Percentiles rank a stretch among this genome's conserved stretches.
Conservation (phyloP, 345 rosid species). For the Sisymbrium irio region DNA sequence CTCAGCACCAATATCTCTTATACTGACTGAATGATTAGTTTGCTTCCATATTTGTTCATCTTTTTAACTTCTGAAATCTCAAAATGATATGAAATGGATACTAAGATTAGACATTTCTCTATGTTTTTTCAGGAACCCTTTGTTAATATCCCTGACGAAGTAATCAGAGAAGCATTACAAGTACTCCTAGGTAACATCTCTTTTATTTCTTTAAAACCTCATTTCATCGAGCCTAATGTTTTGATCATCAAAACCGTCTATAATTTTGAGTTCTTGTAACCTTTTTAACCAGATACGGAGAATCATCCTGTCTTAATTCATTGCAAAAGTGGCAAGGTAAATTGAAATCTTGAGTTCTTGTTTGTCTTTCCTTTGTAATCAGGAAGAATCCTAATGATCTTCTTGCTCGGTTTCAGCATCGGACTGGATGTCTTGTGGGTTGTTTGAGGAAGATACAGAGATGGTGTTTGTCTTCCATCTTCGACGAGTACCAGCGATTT, state of each 20-base stretch:
- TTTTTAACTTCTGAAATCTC: not conserved
- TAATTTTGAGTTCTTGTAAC: not conserved
- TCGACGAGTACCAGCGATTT: conserved; percentile 75
- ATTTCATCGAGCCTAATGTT: not conserved
- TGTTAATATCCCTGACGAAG: conserved; percentile 62
- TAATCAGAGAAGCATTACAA: conserved; percentile 66
- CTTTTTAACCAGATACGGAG: conserved; percentile 42
- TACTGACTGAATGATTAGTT: too few relatives aligned
- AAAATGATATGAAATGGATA: not conserved
- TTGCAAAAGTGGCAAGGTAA: conserved; percentile 91
- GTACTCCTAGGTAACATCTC: conserved; percentile 53
- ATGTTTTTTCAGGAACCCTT: conserved; percentile 62
- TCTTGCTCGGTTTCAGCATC: conserved; percentile 45
- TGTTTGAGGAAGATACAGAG: conserved; percentile 69
- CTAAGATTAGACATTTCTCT: conserved; percentile 4
- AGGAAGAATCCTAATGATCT: not conserved
- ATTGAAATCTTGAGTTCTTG: not conserved
- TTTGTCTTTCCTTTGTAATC: not conserved
- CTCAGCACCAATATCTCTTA: too few relatives aligned
- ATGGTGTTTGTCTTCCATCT: conserved; percentile 72
- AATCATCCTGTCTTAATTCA: conserved; percentile 76
- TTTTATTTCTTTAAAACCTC: not conserved
- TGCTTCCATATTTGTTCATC: too few relatives aligned
- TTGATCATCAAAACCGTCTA: not conserved
- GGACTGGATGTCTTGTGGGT: conserved; percentile 74